Base-by-base conservation (phyloP, 2,329 filamentous ascomycete species). In the Sclerotinia trifoliorum region DNA sequence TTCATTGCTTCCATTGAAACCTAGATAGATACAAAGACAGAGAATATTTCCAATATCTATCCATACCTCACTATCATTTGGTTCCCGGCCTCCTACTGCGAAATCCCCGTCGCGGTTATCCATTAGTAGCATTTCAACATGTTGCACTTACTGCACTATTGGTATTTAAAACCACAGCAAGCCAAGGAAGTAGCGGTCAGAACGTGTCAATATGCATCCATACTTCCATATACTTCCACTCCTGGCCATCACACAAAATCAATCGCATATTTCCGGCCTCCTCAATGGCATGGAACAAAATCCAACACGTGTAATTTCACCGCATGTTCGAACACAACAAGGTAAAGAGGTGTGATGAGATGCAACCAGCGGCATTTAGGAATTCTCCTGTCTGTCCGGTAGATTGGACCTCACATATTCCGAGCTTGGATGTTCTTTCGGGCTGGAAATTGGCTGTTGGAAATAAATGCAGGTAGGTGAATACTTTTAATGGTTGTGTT, bases 111-210 rank as follows among this genome's bases (percentile, higher is more conserved):
- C 35, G 55, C 13, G n/a, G n/a, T 19, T 44, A 13, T 17, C n/a
- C 32, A n/a, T 42, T 57, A 26, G 35, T 24, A 57, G 2, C 42
- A 8, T 17, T 5, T 17, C 35, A 32, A 39, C 15, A 11, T 19
- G 5, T 57, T 19, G 24, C 17, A 57, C 39, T n/a, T 5, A 10
- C 6, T 35, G 8, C 35, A 35, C 35, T 35, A 35, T 21, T 21
- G 6, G 19, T 21, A 55, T 42, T 42, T 21, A 55, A 11, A 26
- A 35, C 19, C 11, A 55, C 32, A 13, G 52, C 32, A 55, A 35
- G 29, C 26, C n/a, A n/a, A 29, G 17, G 32, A 55, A 57, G 35
- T 42, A 57, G 55, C 55, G 55, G 55, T 57, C 55, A 57, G 55
- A 42, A 55, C 5, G 6, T 42, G 39, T 42, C 52, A 11, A 13